Evolutionary conservation across 164 flowering plant species (phyloP).

Genomic region (Dillenia turbinata): DNA sequence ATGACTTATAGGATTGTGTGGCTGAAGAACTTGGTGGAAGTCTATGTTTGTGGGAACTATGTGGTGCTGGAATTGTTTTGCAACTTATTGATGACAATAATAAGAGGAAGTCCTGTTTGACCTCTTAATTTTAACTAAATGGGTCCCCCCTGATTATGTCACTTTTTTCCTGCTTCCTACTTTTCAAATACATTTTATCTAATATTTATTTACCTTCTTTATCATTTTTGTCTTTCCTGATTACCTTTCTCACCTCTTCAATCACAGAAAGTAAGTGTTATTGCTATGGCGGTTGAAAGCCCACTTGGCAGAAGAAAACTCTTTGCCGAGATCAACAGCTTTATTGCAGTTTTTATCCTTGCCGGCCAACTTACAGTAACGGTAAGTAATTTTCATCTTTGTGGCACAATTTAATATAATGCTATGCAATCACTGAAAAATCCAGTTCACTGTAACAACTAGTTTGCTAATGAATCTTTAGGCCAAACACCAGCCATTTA

Average conservation of each 20-base stretch:
- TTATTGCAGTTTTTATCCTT: conserved; percentile 85
- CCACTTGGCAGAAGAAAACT: conserved; percentile 73
- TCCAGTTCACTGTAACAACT: background rate
- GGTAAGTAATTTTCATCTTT: conserved; percentile 33
- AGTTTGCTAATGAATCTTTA: background rate
- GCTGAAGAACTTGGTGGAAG: too few species aligned
- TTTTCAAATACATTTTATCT: too few species aligned
- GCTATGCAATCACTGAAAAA: background rate
- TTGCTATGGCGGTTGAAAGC: conserved; percentile 67
- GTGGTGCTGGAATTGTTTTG: too few species aligned
- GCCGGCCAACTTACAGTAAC: conserved; percentile 88
- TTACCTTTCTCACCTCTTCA: background rate
- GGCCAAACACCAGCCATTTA: too few species aligned
- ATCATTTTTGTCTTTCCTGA: background rate
- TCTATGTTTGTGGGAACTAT: too few species aligned
- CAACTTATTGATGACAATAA: too few species aligned
- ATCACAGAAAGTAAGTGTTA: conserved; percentile 86
- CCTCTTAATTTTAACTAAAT: too few species aligned
- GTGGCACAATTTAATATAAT: background rate
- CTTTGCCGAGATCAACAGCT: conserved; percentile 94
- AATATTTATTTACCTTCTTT: too few species aligned
- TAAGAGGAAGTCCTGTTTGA: too few species aligned
- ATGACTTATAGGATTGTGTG: too few species aligned
- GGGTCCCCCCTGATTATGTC: too few species aligned
- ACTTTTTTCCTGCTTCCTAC: too few species aligned